Percentiles rank a stretch among this genome's conserved stretches.
Conservation (phyloP, 75 land plant species). For the Picea sitchensis region DNA sequence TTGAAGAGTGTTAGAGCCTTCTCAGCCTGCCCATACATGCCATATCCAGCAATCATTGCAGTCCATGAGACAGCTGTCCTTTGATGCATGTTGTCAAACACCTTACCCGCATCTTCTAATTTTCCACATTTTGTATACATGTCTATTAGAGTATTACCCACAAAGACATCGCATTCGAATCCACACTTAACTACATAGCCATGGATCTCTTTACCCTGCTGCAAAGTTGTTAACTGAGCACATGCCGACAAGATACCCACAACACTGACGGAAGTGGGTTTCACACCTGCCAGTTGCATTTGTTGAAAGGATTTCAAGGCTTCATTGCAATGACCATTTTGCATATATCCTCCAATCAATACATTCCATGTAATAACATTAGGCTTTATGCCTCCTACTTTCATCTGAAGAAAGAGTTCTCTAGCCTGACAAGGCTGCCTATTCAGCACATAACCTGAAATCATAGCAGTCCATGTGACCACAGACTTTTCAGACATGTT, state of each 20-base stretch:
- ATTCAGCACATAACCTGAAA: constrained; percentile 5
- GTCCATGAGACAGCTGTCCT: constrained; percentile 51
- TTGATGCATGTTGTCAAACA: constrained; percentile 24
- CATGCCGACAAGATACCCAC: constrained; percentile 50
- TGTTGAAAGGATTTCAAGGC: constrained; percentile 31
- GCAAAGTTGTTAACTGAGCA: constrained; percentile 18
- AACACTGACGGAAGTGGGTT: constrained; percentile 44
- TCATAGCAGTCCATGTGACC: constrained; percentile 1
- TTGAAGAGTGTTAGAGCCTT: constrained; percentile 44
- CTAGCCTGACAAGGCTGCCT: constrained; percentile 19
- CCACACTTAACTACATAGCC: constrained; percentile 41
- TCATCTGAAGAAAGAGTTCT: constrained; percentile 36
- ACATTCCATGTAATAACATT: constrained; percentile 56
- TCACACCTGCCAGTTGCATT: constrained; percentile 35
- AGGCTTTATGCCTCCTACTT: constrained; percentile 20
- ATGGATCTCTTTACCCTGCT: constrained; percentile 33
- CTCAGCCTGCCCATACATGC: constrained; percentile 17
- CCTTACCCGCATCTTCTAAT: constrained; percentile 19
- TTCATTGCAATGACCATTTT: constrained; percentile 15
- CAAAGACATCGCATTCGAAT: constrained; percentile 36
- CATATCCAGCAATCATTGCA: constrained; percentile 52
- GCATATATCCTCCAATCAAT: constrained; percentile 30
- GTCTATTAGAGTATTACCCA: constrained; percentile 43
- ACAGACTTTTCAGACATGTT: constrained; percentile 2
- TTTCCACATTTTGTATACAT: constrained; percentile 47